Base-by-base conservation (phyloP, 139 green algal species). In the Desmodesmus armatus region DNA sequence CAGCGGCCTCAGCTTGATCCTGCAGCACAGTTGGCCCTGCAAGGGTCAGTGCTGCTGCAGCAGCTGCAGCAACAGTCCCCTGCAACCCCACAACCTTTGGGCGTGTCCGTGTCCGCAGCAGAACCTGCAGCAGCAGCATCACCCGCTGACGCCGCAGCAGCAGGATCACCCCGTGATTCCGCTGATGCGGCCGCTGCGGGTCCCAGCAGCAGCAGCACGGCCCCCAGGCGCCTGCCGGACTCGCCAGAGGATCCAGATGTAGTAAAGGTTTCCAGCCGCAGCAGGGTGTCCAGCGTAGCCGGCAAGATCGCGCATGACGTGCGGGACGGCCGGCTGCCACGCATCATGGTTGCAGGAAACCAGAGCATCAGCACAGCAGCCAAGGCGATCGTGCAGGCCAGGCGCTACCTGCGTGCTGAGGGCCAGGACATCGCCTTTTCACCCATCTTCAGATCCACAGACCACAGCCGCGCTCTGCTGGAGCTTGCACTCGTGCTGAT, bases 241-340 rank as follows among this genome's bases (percentile, higher is more conserved):
- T 82, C 75, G 17, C 75, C 75, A 11, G 53, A 82, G 19, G 75
- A 53, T 2, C 51, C 75, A 53, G 75, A 82, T 37, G 53, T 71
- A 25, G 75, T 82, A 29, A 82, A 82, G 53, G 75, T 82, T 9
- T 82, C 75, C 1, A 23, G 35, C 4, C 75, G 75, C 75, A 82
- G 75, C 75, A 41, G 39, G 17, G 60, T 82, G 2, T 82, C 75
- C 2, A 53, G 21, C 11, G 75, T 82, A 5, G 75, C 75, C 27
- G 75, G 75, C n/a, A 82, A 82, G 75, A 82, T 82, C 27, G 75
- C 75, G 19, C 75, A 82, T 43, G 75, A 82, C 33, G 53, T 82
- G 31, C 35, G 75, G 19, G 75, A 82, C 58, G 75, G 75, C 51
- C 75, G 75, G 2, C 53, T 82, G 33, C 75, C 75, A 44, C 75